Percentiles rank a stretch among this genome's conserved stretches.
Evolutionary conservation across 495 filamentous ascomycete genomes (phyloP).

Genomic region (Talaromyces ruber): DNA sequence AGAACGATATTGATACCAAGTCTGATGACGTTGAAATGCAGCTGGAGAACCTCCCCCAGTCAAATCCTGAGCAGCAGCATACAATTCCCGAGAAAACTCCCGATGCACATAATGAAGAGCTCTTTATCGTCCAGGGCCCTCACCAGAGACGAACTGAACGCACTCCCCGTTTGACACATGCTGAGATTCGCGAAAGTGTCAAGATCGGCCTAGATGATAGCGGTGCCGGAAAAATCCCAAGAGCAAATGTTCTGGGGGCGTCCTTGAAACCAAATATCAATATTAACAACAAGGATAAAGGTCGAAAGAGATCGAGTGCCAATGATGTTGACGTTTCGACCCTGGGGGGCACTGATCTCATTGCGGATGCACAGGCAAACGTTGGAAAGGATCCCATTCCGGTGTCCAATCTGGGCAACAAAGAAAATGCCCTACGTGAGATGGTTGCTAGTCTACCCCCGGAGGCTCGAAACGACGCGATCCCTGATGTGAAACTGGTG

Average conservation of each 20-base stretch:
- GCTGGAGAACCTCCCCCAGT: not conserved
- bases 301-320: not conserved
- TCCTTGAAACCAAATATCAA: not conserved
- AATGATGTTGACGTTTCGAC: conserved; percentile 1
- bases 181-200: not conserved
- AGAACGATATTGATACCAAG: not conserved
- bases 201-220: not conserved
- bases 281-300: not conserved
- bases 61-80: not conserved
- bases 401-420: conserved; percentile 5
- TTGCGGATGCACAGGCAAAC: conserved; percentile 14
- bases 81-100: not conserved
- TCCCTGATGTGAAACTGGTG: conserved; percentile 11
- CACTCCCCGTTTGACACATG: not conserved
- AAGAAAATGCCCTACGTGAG: conserved; percentile 13
- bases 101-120: conserved; percentile 3
- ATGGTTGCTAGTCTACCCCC: conserved; percentile 15
- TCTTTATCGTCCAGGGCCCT: not conserved
- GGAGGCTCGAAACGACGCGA: conserved; percentile 7
- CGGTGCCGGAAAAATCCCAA: not conserved
- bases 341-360: conserved; percentile 7
- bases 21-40: not conserved
- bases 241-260: not conserved
- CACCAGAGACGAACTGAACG: not conserved
- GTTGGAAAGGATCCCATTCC: conserved; percentile 5